These are phyloP conservation scores for Phanerodontia chrysosporium DNA, from an alignment of 768 basidiomycete genomes.

Conservation along the genomic window DNA sequence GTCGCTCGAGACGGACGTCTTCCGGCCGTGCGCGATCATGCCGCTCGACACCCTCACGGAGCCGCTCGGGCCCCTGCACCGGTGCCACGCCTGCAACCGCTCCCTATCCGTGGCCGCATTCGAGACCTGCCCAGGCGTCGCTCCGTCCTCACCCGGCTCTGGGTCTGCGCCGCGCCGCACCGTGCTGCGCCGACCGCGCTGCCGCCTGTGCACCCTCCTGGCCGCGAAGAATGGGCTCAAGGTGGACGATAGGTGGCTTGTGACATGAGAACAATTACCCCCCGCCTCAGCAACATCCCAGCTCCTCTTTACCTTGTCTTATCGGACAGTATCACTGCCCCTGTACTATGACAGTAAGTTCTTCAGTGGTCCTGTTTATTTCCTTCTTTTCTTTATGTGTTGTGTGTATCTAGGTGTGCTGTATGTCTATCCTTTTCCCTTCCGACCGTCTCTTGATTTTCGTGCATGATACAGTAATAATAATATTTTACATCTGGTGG, in stretches of 20 bases:
- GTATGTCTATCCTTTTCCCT: neutral
- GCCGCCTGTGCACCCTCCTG: slow-evolving; percentile 17
- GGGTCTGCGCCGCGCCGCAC: neutral
- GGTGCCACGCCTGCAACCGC: slow-evolving; percentile 13
- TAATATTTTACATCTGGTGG: neutral
- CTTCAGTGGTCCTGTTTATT: neutral
- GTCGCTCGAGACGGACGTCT: slow-evolving; percentile 3
- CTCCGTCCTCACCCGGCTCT: neutral
- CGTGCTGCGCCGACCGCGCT: slow-evolving; percentile 11
- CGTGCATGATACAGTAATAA: neutral
- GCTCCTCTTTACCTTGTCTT: neutral
- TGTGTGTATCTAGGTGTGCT: neutral
- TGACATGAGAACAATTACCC: neutral
- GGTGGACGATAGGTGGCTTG: slow-evolving; percentile 11
- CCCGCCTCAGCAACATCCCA: neutral
- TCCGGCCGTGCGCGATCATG: slow-evolving; percentile 15
- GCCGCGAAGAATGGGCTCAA: slow-evolving; percentile 10
- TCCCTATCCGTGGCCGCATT: slow-evolving; percentile 9
- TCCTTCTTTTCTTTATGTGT: neutral
- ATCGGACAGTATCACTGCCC: neutral
- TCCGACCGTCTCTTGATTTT: neutral
- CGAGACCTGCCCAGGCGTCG: neutral
- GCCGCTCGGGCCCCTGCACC: slow-evolving; percentile 6
- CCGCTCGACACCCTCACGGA: slow-evolving; percentile 15
- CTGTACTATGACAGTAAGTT: neutral